phyloP scores from a whole-genome alignment of 202 grass and related monocot genomes.

The Tripidium arundinaceum region DNA sequence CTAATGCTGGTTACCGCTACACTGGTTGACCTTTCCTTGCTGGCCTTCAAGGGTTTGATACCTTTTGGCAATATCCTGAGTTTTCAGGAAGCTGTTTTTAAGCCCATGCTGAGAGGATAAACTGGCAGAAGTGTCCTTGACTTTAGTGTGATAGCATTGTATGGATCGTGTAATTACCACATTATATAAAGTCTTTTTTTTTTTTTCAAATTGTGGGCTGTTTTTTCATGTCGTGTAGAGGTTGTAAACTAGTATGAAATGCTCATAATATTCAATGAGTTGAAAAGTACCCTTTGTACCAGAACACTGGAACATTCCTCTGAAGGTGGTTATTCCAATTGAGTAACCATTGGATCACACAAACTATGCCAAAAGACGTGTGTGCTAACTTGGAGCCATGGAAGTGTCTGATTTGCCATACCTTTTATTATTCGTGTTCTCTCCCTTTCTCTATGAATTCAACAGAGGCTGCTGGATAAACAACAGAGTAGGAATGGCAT shows the following conservation, averaged over 20 bases:
- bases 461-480: conserved; percentile 34
- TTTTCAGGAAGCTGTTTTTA: background rate
- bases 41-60: too few species aligned
- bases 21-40: background rate
- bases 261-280: background rate
- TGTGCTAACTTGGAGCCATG: conserved; percentile 14
- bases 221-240: background rate
- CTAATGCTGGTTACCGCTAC: background rate
- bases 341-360: background rate
- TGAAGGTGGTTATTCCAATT: conserved; percentile 4
- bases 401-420: conserved; percentile 7
- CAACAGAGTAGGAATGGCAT: conserved; percentile 8
- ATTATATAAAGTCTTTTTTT: background rate
- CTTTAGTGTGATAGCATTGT: background rate
- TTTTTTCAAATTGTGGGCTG: background rate
- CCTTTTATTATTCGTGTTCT: conserved; percentile 14
- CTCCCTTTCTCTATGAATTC: background rate
- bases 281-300: background rate
- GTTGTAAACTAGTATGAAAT: conserved; percentile 3
- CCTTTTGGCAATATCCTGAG: conserved; percentile 12
- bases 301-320: background rate
- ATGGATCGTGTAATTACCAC: background rate
- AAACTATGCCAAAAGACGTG: background rate
- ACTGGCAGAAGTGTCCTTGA: background rate
- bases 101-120: background rate